Evolutionary conservation across 1,284 basidiomycete species (phyloP).

Genomic region (Cronartium ribicola): DNA sequence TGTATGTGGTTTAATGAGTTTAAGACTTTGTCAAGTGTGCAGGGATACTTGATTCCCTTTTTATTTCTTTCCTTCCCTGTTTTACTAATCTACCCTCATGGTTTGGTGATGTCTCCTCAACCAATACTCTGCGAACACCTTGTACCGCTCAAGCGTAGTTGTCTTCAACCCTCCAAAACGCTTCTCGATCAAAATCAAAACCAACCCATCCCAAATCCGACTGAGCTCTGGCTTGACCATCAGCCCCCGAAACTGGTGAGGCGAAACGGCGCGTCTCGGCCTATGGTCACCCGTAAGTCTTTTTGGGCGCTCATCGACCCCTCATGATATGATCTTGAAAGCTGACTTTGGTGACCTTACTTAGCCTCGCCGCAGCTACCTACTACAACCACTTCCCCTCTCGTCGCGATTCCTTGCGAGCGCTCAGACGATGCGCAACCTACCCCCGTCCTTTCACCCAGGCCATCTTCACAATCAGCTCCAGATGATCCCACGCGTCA

Average conservation of each 20-base stretch:
- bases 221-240: neutral
- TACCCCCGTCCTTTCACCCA: neutral
- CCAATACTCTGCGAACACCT: neutral
- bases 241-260: neutral
- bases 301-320: too few species aligned
- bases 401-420: neutral
- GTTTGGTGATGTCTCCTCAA: too few species aligned
- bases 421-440: neutral
- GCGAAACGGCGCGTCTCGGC: conserved; percentile 2
- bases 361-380: neutral
- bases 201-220: neutral
- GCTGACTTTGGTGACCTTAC: neutral
- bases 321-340: neutral
- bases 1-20: too few species aligned
- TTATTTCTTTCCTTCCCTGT: too few species aligned
- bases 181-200: neutral
- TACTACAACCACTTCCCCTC: neutral
- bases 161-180: neutral
- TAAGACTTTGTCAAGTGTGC: too few species aligned
- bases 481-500: neutral
- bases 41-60: too few species aligned
- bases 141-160: conserved; percentile 3
- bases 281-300: neutral
- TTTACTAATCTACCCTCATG: too few species aligned
- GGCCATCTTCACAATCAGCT: neutral